phyloP scores from a whole-genome alignment of 2,329 filamentous ascomycete genomes.

The Epicoccum nigrum region DNA sequence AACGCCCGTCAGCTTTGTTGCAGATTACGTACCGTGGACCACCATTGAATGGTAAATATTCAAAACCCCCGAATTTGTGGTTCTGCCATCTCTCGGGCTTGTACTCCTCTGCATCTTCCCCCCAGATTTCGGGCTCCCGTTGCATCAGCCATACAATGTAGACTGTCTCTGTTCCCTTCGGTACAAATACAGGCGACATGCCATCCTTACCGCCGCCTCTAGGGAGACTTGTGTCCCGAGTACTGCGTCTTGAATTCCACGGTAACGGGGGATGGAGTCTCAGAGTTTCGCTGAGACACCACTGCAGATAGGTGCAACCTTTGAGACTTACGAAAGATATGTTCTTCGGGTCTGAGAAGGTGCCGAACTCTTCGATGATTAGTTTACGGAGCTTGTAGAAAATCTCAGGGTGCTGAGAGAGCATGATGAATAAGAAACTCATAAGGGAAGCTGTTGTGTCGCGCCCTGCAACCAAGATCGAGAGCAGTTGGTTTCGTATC shows the following conservation, averaged over 20 bases:
- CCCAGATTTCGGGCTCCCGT: slow-evolving; percentile 26
- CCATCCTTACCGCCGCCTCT: slow-evolving; percentile 35
- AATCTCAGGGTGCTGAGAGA: slow-evolving; percentile 44
- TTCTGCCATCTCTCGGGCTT: slow-evolving; percentile 31
- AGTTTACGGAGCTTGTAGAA: slow-evolving; percentile 45
- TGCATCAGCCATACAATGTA: slow-evolving; percentile 28
- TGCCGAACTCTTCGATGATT: slow-evolving; percentile 44
- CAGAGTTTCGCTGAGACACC: slow-evolving; percentile 31
- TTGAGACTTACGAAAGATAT: slow-evolving; percentile 18
- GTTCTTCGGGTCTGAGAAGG: slow-evolving; percentile 21
- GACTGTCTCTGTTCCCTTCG: slow-evolving; percentile 16
- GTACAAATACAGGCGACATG: slow-evolving; percentile 30
- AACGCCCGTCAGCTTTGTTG: too few species aligned
- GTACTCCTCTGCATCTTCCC: slow-evolving; percentile 31
- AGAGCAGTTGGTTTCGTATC: slow-evolving; percentile 58
- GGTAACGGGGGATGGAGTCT: slow-evolving; percentile 33
- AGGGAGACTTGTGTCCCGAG: slow-evolving; percentile 35
- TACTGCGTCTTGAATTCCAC: slow-evolving; percentile 27
- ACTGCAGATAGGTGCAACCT: slow-evolving; percentile 24
- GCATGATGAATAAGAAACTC: slow-evolving; percentile 40
- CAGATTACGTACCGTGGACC: slow-evolving; percentile 32
- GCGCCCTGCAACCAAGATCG: slow-evolving; percentile 80
- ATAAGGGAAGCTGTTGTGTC: slow-evolving; percentile 84
- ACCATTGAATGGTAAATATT: slow-evolving; percentile 34
- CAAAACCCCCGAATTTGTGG: slow-evolving; percentile 18